These are phyloP conservation scores for Craterostigma plantagineum DNA, from an alignment of 257 asterid genomes.

Conservation along the genomic window DNA sequence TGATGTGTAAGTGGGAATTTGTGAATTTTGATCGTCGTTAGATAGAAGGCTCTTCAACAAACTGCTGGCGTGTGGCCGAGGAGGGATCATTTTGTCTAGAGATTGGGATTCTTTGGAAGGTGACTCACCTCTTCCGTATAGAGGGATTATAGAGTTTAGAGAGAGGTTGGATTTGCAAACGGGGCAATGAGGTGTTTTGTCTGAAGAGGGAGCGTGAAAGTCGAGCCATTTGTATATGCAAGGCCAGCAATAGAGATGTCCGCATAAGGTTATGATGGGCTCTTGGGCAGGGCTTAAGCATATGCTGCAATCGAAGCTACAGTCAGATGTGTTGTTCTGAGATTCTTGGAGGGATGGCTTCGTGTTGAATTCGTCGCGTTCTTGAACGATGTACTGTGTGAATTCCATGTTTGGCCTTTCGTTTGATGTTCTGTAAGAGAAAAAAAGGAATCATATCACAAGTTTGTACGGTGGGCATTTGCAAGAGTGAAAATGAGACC, in stretches of 20 bases:
- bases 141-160: conserved; percentile 45
- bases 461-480: too few relatives aligned
- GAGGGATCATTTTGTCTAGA: conserved; percentile 37
- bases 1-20: conserved; percentile 11
- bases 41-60: conserved; percentile 17
- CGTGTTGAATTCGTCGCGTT: conserved; percentile 14
- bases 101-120: conserved; percentile 21
- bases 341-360: conserved; percentile 26
- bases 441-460: too few relatives aligned
- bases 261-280: conserved; percentile 75
- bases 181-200: conserved; percentile 39
- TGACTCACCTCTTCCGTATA: conserved; percentile 47
- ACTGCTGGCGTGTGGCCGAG: conserved; percentile 48
- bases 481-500: too few relatives aligned
- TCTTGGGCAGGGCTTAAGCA: conserved; percentile 61
- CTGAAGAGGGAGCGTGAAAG: conserved; percentile 19
- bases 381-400: conserved; percentile 31
- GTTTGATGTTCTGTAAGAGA: neutral
- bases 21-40: conserved; percentile 18
- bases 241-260: conserved; percentile 91
- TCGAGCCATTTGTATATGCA: conserved; percentile 75
- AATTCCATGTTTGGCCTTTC: conserved; percentile 23
- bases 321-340: conserved; percentile 23
- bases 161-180: conserved; percentile 78
- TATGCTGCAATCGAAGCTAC: conserved; percentile 74